Evolutionary conservation across 495 filamentous ascomycete genomes (phyloP), one percentile per base, ranked within the genome.

Genomic region (Aspergillus olivimuriae): DNA sequence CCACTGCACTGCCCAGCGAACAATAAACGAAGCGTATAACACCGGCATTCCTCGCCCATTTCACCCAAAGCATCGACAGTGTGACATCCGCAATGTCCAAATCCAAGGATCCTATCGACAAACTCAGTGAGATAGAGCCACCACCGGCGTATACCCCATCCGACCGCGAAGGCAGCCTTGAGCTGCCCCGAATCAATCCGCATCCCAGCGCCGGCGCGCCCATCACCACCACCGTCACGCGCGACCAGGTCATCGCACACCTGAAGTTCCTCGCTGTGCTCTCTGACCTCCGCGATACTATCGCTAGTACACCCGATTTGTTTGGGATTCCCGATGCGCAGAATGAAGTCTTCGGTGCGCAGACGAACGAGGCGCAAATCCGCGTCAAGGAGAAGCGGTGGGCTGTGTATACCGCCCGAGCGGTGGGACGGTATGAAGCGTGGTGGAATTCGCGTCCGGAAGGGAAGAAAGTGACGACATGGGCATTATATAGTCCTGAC

Each of bases 221-320:
- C 24, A 28, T 28, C 24, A 11, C 24, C 24, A 6, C 11, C 24
- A 28, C 24, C 5, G 24, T 28, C 24, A 28, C 24, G 6, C 24
- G 24, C 6, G 24, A 28, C 24, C 24, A 28, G 43, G 87, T 82
- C 51, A 70, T 89, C n/a, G 83, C 80, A 3, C 88, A 94, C 56
- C 71, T 94, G 12, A 88, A 86, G 62, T 65, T 94, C 4, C 72
- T 94, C 4, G 76, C 81, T 41, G 78, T 81, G 12, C 75, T 94
- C 42, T 71, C 84, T 46, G 66, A 68, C 19, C 62, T 94, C 39
- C 83, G 82, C 30, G 78, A 89, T 44, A 67, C 74, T 4, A 62
- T 89, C 19, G 76, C 76, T 3, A 81, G 76, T 26, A 75, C 57
- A 3, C 82, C 87, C 52, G 83, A 82, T 1, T 67, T 89, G 3